These are phyloP conservation scores for Collybiopsis confluens DNA, from an alignment of 768 basidiomycete species.

Conservation along the genomic window DNA sequence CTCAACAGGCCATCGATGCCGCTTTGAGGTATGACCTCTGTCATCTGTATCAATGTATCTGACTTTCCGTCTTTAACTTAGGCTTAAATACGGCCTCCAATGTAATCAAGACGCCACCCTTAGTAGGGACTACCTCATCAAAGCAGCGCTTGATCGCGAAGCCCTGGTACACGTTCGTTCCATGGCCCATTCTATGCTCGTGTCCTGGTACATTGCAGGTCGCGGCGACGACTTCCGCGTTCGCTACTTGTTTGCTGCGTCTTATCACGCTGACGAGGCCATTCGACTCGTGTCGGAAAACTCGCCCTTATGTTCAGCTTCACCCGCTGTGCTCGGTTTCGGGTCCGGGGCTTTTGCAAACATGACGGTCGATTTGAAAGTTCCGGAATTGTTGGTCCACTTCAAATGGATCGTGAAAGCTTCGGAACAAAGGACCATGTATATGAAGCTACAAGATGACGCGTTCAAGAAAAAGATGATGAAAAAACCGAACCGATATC, in stretches of 20 bases:
- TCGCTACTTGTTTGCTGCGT: slow-evolving; percentile 11
- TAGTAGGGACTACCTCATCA: slow-evolving; percentile 10
- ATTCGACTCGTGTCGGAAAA: slow-evolving; percentile 7
- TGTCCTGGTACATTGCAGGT: slow-evolving; percentile 7
- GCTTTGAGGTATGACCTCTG: slow-evolving; percentile 6
- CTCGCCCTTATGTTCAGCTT: background rate
- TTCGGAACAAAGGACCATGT: slow-evolving; percentile 14
- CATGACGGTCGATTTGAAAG: slow-evolving; percentile 1
- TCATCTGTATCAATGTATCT: background rate
- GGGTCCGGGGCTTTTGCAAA: slow-evolving; percentile 14
- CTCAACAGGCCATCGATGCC: slow-evolving; percentile 8
- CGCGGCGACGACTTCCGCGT: background rate
- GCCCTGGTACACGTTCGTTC: slow-evolving; percentile 2
- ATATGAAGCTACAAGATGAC: slow-evolving; percentile 13
- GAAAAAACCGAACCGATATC: slow-evolving; percentile 22
- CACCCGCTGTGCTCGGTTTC: slow-evolving; percentile 19
- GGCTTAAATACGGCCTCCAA: background rate
- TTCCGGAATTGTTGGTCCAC: slow-evolving; percentile 13
- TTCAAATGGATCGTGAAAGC: slow-evolving; percentile 20
- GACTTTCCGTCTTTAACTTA: background rate
- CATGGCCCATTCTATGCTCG: slow-evolving; percentile 11
- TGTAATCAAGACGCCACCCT: slow-evolving; percentile 10
- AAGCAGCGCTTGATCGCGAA: slow-evolving; percentile 3
- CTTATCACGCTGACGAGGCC: slow-evolving; percentile 17
- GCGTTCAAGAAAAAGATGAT: slow-evolving; percentile 20